Base-by-base conservation (phyloP, 2,329 filamentous ascomycete genomes). In the Aureobasidium vineae region DNA sequence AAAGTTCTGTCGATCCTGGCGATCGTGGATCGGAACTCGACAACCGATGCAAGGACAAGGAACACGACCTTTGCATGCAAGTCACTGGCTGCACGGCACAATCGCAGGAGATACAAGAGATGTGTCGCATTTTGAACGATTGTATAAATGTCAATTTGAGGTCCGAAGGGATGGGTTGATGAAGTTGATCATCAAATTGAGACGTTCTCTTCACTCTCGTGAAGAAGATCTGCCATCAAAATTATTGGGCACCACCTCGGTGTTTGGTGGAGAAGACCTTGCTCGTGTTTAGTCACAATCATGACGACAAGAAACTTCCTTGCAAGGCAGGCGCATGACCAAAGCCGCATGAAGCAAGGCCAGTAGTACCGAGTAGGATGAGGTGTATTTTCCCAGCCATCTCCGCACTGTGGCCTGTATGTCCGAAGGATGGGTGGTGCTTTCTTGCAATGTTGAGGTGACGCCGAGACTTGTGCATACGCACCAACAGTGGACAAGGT, bases 251-350 rank as follows among this genome's bases (percentile, higher is more conserved):
- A 59, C 41, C 57, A 61, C 41, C 43, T 47, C 57, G 57, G 57
- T 49, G 41, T 61, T 61, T 49, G 57, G 57, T 61, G 57, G 57
- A 61, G 57, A 47, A 61, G 31, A 47, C 57, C 49, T 49, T 61
- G 41, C 43, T 61, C 57, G 57, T 61, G 57, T 61, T 31, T 13
- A 56, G 10, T 8, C 57, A 36, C 41, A 28, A 61, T 61, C 57
- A 49, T 61, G 57, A 61, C 57, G 57, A 61, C 57, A 61, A 26
- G 15, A 47, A 21, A 11, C 11, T 49, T 21, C 41, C 43, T 38
- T 23, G 41, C 43, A 49, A 61, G 41, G 19, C 41, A 49, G 41
- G 57, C 43, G 57, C 57, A 49, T 47, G 57, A 61, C 41, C 57
- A 23, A 19, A 36, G 41, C n/a, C n/a, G 41, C 41, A 61, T 61